Conservation (phyloP, 1,139 yeast species). For the Chernovozyma aurita region DNA sequence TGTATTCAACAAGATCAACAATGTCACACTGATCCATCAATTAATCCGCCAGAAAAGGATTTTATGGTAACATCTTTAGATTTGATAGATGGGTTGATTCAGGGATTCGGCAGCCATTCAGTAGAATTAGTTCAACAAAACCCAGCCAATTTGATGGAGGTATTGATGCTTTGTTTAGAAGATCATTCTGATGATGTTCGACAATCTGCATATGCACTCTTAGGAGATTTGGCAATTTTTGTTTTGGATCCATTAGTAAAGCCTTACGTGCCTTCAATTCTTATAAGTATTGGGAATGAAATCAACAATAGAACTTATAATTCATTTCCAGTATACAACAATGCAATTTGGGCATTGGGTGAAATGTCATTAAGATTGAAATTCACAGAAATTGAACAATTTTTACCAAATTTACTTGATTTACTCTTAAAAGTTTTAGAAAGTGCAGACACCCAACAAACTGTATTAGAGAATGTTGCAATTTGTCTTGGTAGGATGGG, state of each 20-base stretch:
- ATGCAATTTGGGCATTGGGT: slow-evolving; percentile 93
- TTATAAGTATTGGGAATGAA: slow-evolving; percentile 67
- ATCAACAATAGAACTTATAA: slow-evolving; percentile 46
- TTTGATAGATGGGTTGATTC: slow-evolving; percentile 85
- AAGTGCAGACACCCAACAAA: slow-evolving; percentile 50
- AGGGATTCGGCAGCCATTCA: slow-evolving; percentile 71
- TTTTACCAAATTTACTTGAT: slow-evolving; percentile 54
- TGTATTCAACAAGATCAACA: slow-evolving; percentile 67
- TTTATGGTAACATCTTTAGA: slow-evolving; percentile 87
- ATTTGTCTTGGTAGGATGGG: slow-evolving; percentile 92
- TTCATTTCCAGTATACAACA: slow-evolving; percentile 68
- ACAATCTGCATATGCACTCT: slow-evolving; percentile 83
- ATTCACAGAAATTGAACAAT: slow-evolving; percentile 51
- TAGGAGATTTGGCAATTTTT: slow-evolving; percentile 80
- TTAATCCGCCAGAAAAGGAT: slow-evolving; percentile 85
- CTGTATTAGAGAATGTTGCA: slow-evolving; percentile 86
- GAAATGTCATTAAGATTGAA: slow-evolving; percentile 67
- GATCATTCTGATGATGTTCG: slow-evolving; percentile 83
- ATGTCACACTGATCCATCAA: slow-evolving; percentile 59
- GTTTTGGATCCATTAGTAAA: slow-evolving; percentile 50
- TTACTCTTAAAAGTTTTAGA: slow-evolving; percentile 63
- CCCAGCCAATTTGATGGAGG: slow-evolving; percentile 49
- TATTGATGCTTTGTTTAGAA: slow-evolving; percentile 67
- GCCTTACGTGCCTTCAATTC: slow-evolving; percentile 54
- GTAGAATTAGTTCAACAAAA: slow-evolving; percentile 47